Base-by-base conservation (phyloP, 805 yeast species). In the Candida chilensis region DNA sequence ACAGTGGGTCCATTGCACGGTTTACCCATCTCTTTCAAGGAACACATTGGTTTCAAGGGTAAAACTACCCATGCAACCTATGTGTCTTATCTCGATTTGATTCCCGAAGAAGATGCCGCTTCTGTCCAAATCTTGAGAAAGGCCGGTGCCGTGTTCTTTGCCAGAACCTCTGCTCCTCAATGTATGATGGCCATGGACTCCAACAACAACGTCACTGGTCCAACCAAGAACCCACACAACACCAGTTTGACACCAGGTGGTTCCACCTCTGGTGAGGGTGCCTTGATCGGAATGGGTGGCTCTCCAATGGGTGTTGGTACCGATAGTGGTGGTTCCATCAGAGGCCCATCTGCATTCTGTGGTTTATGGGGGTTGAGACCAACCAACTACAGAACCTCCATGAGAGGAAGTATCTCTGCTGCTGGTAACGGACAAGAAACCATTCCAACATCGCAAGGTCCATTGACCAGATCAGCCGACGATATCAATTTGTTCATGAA, bases 191-290 rank as follows among this genome's bases (percentile, higher is more conserved):
- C 77, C 40, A 53, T 74, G 45, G 80, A 75, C 47, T 69, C 82
- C 16, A 56, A 61, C 44, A 75, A 76, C 49, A 71, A 72, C 52
- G 61, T 78, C 43, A 64, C 60, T 27, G 84, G 83, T 5, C 58
- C 72, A 38, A 63, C 81, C 4, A 58, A 69, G 44, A 78, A 78
- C 45, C 71, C 82, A 1, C 52, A 58, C 50, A 78, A 78, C 40
- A 57, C 75, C 21, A 52, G 62, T 16, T 57, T 76, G 35, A 67
- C 80, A 13, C 64, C 80, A 3, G 85, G 86, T 38, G 86, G 86
- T n/a, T 73, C 81, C 1, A 72, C 82, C 3, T 78, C 81, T 24
- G 86, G 86, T 36, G 86, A 78, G 48, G 82, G 84, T 38, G 74
- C 81, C 1, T 47, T 72, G 36, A 69, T 75, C 31, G 73, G 70